Evolutionary conservation across 2,329 filamentous ascomycete species (phyloP), one percentile per base, ranked within the genome.

Genomic region (Penicillium sp.): DNA sequence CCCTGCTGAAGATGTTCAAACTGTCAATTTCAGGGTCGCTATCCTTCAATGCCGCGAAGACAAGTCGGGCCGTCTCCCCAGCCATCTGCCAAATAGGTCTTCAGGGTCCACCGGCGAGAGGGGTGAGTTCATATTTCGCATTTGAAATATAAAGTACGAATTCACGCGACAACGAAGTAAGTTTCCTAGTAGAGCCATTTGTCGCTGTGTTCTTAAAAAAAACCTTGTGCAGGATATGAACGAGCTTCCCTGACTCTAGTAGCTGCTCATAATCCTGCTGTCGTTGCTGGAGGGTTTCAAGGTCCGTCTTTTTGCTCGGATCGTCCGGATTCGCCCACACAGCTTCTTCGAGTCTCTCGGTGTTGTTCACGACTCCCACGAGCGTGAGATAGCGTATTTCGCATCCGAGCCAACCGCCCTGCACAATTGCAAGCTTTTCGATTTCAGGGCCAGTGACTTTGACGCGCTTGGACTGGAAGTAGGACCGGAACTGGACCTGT

Each of bases 351-450:
- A 53, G 50, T 7, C 50, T 30, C 4, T 53, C 38, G 21, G 31
- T 45, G 52, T 41, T 55, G 44, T 55, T 45, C 52, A 55, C 52
- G n/a, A 55, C 31, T 6, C 52, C 52, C 21, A 55, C 31, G 4
- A 55, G 52, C 31, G 52, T 44, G 7, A 55, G 52, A 21, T 55
- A 6, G 31, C n/a, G 30, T 8, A 21, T 55, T n/a, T 55, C 52
- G 35, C 52, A 55, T 26, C 52, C 52, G 13, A 55, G 52, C 30
- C 31, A 55, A 3, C 52, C 52, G 15, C 15, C 3, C 19, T 55
- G 52, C n/a, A 44, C 23, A n/a, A 44, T 11, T 13, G 17, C 52
- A 3, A 55, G 26, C 8, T 55, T 45, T 21, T 23, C 6, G 26
- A 55, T 31, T 5, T 41, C 26, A 7, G n/a, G 35, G 35, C 52